phyloP scores from a whole-genome alignment of 2,329 filamentous ascomycete species.

The Ophiostoma australiae region DNA sequence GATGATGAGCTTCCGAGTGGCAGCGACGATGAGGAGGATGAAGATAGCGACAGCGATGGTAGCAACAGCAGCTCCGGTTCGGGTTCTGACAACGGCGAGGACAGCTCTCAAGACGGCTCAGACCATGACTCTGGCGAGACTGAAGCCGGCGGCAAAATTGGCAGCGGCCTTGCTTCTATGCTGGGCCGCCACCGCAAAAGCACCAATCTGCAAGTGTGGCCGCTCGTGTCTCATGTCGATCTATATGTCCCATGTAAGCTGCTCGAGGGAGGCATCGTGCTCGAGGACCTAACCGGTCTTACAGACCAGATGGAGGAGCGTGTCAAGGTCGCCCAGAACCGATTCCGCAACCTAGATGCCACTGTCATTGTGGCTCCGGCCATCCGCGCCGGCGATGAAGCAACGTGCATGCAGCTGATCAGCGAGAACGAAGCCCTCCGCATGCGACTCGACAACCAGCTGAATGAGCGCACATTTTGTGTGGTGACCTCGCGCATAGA shows the following conservation, averaged over 20 bases:
- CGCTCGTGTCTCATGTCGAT: slow-evolving; percentile 36
- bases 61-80: not conserved
- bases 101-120: not conserved
- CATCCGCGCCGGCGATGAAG: slow-evolving; percentile 32
- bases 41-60: not conserved
- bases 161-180: not conserved
- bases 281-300: slow-evolving; percentile 52
- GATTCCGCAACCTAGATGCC: slow-evolving; percentile 29
- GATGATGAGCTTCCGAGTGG: not conserved
- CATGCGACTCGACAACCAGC: slow-evolving; percentile 32
- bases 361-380: slow-evolving; percentile 32
- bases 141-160: not conserved
- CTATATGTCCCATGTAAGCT: slow-evolving; percentile 44
- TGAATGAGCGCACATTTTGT: slow-evolving; percentile 29
- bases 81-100: not conserved
- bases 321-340: slow-evolving; percentile 27
- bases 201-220: slow-evolving; percentile 32
- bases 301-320: slow-evolving; percentile 39
- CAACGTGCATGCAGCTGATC: slow-evolving; percentile 29
- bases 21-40: not conserved
- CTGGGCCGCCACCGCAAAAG: not conserved
- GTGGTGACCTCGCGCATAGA: slow-evolving; percentile 34
- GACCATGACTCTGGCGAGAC: not conserved
- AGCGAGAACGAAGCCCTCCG: slow-evolving; percentile 30
- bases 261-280: slow-evolving; percentile 44